Base-by-base conservation (phyloP, 176 grass and related monocot species). In the Paspalum vaginatum region DNA sequence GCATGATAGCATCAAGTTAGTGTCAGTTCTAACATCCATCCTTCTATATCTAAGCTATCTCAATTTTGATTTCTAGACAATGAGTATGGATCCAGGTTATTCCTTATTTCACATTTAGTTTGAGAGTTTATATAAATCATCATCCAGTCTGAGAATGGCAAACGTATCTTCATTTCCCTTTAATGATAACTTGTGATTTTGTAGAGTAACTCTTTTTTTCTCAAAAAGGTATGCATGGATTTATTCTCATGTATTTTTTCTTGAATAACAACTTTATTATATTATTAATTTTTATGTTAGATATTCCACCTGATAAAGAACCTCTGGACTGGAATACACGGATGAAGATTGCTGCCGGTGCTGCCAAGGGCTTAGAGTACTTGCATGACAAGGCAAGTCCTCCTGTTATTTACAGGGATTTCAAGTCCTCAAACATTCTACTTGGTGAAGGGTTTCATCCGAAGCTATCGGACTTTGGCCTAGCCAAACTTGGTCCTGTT, bases 351-450 rank as follows among this genome's bases (percentile, higher is more conserved):
- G 94, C 91, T 79, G 91, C 94, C 63, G 94, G 94, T 87, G 94
- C 91, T 44, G 94, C 94, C 11, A 93, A 93, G 80, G 94, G 94
- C 56, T 86, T 97, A 64, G 91, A 97, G 81, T 87, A 91, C 88
- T 88, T 97, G 67, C 94, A 97, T 79, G 94, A 97, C 81, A 93
- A 93, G 74, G 84, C 91, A 81, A 93, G 81, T 61, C 94, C 94
- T 18, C 94, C 94, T 53, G 88, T 97, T 70, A 97, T 97, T 81
- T 97, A 91, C 69, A 79, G 94, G 42, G 94, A 97, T 82, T 97
- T 97, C 75, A 97, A 97, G 76, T 91, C 94, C n/a, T 97, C 94
- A 60, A 97, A 97, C 58, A 97, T 97, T 88, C 88, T 97, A 72
- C 87, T 97, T 70, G 86, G 79, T 26, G 80, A 97, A 86, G 86